phyloP scores from a whole-genome alignment of 805 yeast species.

The Candida xyloterini region DNA sequence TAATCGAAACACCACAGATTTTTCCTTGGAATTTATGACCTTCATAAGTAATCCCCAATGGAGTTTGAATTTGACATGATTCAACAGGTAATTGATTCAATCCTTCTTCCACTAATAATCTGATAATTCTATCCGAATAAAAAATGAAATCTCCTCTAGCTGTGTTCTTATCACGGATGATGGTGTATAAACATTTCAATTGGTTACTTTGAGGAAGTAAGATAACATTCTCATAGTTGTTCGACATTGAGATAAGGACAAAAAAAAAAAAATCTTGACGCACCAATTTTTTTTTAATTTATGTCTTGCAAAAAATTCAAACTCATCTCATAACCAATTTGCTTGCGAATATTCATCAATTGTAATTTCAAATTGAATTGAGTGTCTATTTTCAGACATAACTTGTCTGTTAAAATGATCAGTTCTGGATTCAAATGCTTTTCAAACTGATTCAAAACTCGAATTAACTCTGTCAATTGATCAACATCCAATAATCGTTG shows the following conservation, averaged over 20 bases:
- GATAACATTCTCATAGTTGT: conserved; percentile 49
- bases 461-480: conserved; percentile 25
- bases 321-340: conserved; percentile 29
- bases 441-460: conserved; percentile 22
- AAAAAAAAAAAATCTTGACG: neutral
- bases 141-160: conserved; percentile 90
- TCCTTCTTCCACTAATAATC: conserved; percentile 93
- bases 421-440: conserved; percentile 11
- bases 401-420: neutral
- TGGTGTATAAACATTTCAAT: conserved; percentile 69
- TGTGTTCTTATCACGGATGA: conserved; percentile 80
- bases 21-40: conserved; percentile 87
- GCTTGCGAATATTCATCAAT: conserved; percentile 22
- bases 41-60: conserved; percentile 64
- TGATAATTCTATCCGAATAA: conserved; percentile 91
- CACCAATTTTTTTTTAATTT: neutral
- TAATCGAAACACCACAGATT: conserved; percentile 97
- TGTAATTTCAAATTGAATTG: neutral
- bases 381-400: conserved; percentile 1
- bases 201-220: conserved; percentile 88
- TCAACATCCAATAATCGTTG: conserved; percentile 18
- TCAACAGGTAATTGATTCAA: conserved; percentile 91
- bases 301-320: conserved; percentile 24
- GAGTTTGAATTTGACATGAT: conserved; percentile 63
- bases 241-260: conserved; percentile 12